A percentile compares a stretch with the other conserved stretches of the same genome.
Evolutionary conservation across 2,329 filamentous ascomycete genomes (phyloP).

Genomic region (Elsinoe arachidis): DNA sequence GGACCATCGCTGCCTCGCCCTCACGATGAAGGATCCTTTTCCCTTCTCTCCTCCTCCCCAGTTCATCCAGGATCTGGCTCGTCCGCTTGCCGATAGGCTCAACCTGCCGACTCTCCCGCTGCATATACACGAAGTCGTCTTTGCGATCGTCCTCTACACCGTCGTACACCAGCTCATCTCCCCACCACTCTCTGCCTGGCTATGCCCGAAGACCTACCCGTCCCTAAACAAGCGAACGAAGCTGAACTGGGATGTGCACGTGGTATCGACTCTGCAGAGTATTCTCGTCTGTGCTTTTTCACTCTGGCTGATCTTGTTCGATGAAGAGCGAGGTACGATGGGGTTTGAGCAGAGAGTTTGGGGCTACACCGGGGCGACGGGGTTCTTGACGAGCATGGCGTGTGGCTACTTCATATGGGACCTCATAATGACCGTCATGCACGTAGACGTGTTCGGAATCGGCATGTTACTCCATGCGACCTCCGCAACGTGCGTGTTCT

Average conservation of each 20-base stretch:
- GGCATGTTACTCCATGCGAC: constrained; percentile 71
- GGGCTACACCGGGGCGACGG: constrained; percentile 65
- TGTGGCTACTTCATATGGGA: constrained; percentile 83
- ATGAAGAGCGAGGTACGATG: constrained; percentile 60
- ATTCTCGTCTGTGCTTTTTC: constrained; percentile 61
- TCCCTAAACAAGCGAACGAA: constrained; percentile 53
- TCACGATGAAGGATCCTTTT: constrained; percentile 64
- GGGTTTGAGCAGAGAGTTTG: constrained; percentile 56
- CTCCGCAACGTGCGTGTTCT: constrained; percentile 64
- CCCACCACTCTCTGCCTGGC: constrained; percentile 52
- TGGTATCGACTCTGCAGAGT: constrained; percentile 75
- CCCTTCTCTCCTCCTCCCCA: constrained; percentile 49
- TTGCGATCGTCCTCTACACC: constrained; percentile 60
- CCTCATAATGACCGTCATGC: constrained; percentile 57
- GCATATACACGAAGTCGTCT: constrained; percentile 68
- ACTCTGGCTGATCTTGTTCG: constrained; percentile 62
- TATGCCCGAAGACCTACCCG: constrained; percentile 58
- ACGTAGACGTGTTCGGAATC: constrained; percentile 64
- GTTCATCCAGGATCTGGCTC: constrained; percentile 45
- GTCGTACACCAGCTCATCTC: constrained; percentile 58
- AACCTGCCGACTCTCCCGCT: constrained; percentile 58
- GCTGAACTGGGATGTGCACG: constrained; percentile 78
- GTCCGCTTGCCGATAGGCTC: constrained; percentile 56
- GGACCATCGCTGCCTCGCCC: neutral
- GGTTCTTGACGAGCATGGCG: constrained; percentile 67